Evolutionary conservation across 257 asterid genomes (phyloP).

Genomic region (Petunia axillaris): DNA sequence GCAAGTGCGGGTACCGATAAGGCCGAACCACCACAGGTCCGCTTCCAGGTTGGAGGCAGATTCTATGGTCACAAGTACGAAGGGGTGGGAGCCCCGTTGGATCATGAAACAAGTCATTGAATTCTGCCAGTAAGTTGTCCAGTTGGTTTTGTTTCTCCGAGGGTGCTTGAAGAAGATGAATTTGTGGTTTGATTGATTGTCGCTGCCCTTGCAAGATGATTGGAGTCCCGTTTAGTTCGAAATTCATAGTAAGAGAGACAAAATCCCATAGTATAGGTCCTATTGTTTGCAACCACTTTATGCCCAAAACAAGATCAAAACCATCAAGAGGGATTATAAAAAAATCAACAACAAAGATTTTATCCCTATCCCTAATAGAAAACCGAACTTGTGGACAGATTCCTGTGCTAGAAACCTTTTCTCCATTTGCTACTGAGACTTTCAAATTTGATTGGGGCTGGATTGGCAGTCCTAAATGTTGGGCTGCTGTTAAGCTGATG

Average conservation of each 20-base stretch:
- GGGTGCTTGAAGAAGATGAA: background rate
- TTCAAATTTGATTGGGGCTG: background rate
- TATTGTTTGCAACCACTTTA: background rate
- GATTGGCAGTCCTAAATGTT: background rate
- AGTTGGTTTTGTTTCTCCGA: background rate
- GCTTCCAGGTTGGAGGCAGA: background rate
- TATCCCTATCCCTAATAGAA: background rate
- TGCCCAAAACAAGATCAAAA: background rate
- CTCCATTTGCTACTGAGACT: background rate
- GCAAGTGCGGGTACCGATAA: background rate
- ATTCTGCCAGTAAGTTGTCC: background rate
- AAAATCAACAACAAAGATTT: background rate
- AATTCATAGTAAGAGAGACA: background rate
- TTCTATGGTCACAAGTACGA: background rate
- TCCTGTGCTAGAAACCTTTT: background rate
- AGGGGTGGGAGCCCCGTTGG: background rate
- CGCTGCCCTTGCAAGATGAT: background rate
- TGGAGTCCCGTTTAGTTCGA: background rate
- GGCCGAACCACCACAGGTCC: conserved; percentile 4
- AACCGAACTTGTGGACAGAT: background rate
- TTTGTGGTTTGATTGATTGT: no score
- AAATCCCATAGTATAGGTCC: conserved; percentile 8
- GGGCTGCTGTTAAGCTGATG: background rate
- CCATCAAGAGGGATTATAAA: background rate
- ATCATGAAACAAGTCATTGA: background rate